Evolutionary conservation across 441 rosid species (phyloP), one percentile per base, ranked within the genome.

Genomic region (Croton laevigatus): DNA sequence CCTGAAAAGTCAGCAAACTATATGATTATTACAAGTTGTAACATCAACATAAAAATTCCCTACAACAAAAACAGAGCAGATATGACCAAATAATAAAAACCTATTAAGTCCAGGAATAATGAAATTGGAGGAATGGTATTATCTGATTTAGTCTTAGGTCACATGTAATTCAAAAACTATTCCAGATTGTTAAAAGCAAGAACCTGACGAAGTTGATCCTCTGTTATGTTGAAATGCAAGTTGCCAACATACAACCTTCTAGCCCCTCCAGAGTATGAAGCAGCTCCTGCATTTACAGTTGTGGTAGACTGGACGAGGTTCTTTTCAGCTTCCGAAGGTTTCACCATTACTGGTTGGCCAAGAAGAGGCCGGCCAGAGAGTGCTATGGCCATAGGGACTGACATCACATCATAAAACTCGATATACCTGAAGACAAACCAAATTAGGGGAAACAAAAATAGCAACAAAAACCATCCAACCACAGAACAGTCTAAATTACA

Each of bases 341-440:
- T 95, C 74, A 95, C 99, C 99, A 95, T 95, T 72, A 95, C 98
- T 27, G 97, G 93, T 77, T 81, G 88, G 73, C 99, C 94, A 82
- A 85, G 98, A 74, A 95, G 99, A 71, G 82, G 95, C 80, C 91
- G 99, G 58, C 99, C 99, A 77, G 97, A 91, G 76, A 95, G 92
- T 69, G 99, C 98, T 71, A 95, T 95, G 60, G 98, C 99, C 99
- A 95, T 93, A 68, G 99, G 98, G 45, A 95, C 99, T 22, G 99
- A 89, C 99, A 95, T 95, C 44, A 86, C 91, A 86, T 95, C 99
- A 85, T 89, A 93, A 71, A 95, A 95, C 79, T 95, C 98, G 66
- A 93, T 82, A 68, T 93, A 95, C 81, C 99, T 90, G 80, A 76
- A 75, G 70, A 54, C 57, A 73, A 53, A 69, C 70, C 16, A 42